Base-by-base conservation (phyloP, 306 rosid genomes). In the Oxytropis ochrocephala region DNA sequence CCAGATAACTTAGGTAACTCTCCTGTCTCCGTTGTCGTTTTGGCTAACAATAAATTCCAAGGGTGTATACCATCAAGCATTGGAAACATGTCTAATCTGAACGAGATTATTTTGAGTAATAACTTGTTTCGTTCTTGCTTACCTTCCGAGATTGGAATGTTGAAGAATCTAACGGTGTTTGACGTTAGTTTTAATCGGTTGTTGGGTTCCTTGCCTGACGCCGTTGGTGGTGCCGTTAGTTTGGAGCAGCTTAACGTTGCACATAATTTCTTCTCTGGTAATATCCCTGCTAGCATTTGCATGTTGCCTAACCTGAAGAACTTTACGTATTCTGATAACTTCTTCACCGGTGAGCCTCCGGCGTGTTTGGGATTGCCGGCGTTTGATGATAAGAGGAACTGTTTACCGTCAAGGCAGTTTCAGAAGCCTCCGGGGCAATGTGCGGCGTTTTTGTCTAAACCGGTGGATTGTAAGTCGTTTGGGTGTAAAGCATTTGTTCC, bases 331-430 rank as follows among this genome's bases (percentile, higher is more conserved):
- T 89, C 97, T 0, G 74, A 82, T 63, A 95, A 95, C 75, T 95
- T 89, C 81, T 91, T 95, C 75, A 91, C 96, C 0, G 95, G 96
- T 0, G 97, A 91, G 67, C 89, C 99, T 4, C 91, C 97, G 11
- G 71, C 72, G 14, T 90, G 97, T 42, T 12, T 81, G 71, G 73
- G 60, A 1, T 24, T 95, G 68, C 65, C 81, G 17, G 79, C 77
- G 3, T 80, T 82, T 36, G 86, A 86, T 13, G 99, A 95, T 48
- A 42, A 63, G 83, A 76, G 75, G 42, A 95, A 95, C 70, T 95
- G 99, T 66, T 72, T 95, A 67, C 88, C 95, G 39, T 66, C 73
- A 0, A 78, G 99, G 75, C 96, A 96, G 17, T 7, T 52, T 4
- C 99, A 95, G 88, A 81, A 84, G 32, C n/a, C 92, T 1, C 52